Conservation (phyloP, 2,329 filamentous ascomycete genomes). For the Colletotrichum graminicola region DNA sequence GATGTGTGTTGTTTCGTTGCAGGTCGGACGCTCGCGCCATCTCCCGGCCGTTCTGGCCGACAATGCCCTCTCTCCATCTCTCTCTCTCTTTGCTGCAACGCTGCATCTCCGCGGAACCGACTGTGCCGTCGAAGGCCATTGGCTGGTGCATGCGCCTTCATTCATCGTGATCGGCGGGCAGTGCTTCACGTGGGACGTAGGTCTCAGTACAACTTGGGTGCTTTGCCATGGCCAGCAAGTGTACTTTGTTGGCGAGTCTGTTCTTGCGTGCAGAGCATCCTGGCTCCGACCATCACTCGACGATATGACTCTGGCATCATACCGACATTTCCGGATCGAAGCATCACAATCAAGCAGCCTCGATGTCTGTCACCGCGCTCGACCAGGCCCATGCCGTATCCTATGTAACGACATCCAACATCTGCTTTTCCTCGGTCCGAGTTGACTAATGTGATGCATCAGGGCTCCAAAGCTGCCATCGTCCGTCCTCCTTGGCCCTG, state of each 20-base stretch:
- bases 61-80: neutral
- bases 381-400: neutral
- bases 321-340: constrained; percentile 1
- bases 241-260: constrained; percentile 12
- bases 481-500: constrained; percentile 15
- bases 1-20: neutral
- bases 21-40: neutral
- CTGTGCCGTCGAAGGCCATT: neutral
- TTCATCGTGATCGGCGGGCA: constrained; percentile 26
- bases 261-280: neutral
- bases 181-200: constrained; percentile 22
- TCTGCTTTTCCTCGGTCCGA: constrained; percentile 18
- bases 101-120: neutral
- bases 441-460: constrained; percentile 6
- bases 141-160: neutral
- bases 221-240: constrained; percentile 1
- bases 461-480: neutral
- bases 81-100: neutral
- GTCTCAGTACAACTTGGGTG: constrained; percentile 8
- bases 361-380: neutral
- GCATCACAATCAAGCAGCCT: constrained; percentile 3
- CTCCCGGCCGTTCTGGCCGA: neutral
- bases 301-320: neutral
- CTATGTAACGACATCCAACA: constrained; percentile 6
- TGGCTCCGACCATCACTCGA: neutral